These are phyloP conservation scores for Pseudogymnoascus sp. DNA, from an alignment of 2,329 filamentous ascomycete species.

Conservation along the genomic window DNA sequence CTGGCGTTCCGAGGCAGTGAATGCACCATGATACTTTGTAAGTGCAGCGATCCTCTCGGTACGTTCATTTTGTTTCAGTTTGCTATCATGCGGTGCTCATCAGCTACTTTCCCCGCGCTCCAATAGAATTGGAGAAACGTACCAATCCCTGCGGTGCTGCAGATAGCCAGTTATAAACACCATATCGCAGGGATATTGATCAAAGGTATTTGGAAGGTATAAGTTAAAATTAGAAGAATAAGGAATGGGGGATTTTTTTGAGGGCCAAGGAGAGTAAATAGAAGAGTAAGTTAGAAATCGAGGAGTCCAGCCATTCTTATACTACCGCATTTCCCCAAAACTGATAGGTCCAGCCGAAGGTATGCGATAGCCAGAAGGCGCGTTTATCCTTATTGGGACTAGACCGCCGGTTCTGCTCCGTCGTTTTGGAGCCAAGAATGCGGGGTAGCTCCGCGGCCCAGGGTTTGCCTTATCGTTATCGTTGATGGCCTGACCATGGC, in stretches of 20 bases:
- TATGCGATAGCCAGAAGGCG: not conserved
- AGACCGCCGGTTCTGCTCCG: not conserved
- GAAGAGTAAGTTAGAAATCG: not conserved
- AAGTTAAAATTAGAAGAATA: not conserved
- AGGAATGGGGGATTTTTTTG: not conserved
- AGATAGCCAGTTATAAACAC: slow-evolving; percentile 29
- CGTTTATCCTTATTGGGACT: not conserved
- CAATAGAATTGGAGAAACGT: slow-evolving; percentile 14
- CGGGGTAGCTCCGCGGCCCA: not conserved
- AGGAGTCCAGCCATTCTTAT: not conserved
- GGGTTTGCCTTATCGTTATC: not conserved
- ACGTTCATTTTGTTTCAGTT: slow-evolving; percentile 73
- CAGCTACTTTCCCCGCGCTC: not conserved
- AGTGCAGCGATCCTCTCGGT: slow-evolving; percentile 62
- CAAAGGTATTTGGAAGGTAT: not conserved
- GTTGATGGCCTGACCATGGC: not conserved
- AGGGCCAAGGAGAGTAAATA: not conserved
- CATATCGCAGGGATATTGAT: slow-evolving; percentile 22
- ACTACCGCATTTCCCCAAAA: not conserved
- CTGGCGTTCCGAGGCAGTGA: slow-evolving; percentile 57
- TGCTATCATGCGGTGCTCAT: slow-evolving; percentile 41
- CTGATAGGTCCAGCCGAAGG: slow-evolving; percentile 2
- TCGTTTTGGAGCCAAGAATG: not conserved
- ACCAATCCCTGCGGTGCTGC: slow-evolving; percentile 30
- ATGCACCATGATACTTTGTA: slow-evolving; percentile 55